A percentile compares a stretch with the other conserved stretches of the same genome.
Evolutionary conservation across 2,329 filamentous ascomycete genomes (phyloP).

Genomic region (Diplodia corticola): DNA sequence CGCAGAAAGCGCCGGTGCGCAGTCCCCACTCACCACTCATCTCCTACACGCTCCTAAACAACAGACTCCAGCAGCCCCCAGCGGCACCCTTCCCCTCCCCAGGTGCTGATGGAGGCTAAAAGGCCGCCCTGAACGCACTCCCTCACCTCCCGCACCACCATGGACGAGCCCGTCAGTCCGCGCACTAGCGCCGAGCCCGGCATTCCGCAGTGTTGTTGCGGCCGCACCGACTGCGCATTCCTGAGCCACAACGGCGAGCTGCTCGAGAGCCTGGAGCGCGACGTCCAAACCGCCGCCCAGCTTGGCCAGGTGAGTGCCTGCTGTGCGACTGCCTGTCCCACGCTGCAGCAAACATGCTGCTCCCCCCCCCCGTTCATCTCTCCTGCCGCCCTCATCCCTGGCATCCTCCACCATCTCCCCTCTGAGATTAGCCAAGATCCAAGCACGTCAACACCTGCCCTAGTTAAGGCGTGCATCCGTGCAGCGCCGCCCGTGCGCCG

Average conservation of each 20-base stretch:
- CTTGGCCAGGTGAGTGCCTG: constrained; percentile 80
- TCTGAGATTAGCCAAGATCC: constrained; percentile 18
- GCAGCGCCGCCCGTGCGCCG: constrained; percentile 6
- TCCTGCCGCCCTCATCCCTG: not conserved
- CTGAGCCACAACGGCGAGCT: constrained; percentile 77
- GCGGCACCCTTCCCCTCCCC: constrained; percentile 9
- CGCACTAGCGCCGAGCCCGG: constrained; percentile 21
- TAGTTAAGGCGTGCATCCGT: constrained; percentile 18
- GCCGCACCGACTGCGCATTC: constrained; percentile 73
- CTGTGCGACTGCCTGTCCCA: not conserved
- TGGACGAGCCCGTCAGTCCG: constrained; percentile 18
- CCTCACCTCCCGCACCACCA: constrained; percentile 12
- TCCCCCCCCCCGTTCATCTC: not conserved
- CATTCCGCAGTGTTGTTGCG: constrained; percentile 74
- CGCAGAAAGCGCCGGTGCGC: not conserved
- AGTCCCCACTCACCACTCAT: constrained; percentile 15
- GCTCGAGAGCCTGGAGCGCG: constrained; percentile 79
- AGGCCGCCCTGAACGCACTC: constrained; percentile 7
- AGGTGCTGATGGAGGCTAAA: constrained; percentile 20
- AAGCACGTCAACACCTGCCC: constrained; percentile 8
- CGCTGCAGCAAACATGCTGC: constrained; percentile 4
- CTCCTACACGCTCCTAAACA: constrained; percentile 15
- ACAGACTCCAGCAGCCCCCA: constrained; percentile 9
- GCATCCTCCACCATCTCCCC: constrained; percentile 1
- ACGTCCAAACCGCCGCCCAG: constrained; percentile 81